Evolutionary conservation across 2,329 filamentous ascomycete species (phyloP).

Genomic region (Epichloe brachyelytri): DNA sequence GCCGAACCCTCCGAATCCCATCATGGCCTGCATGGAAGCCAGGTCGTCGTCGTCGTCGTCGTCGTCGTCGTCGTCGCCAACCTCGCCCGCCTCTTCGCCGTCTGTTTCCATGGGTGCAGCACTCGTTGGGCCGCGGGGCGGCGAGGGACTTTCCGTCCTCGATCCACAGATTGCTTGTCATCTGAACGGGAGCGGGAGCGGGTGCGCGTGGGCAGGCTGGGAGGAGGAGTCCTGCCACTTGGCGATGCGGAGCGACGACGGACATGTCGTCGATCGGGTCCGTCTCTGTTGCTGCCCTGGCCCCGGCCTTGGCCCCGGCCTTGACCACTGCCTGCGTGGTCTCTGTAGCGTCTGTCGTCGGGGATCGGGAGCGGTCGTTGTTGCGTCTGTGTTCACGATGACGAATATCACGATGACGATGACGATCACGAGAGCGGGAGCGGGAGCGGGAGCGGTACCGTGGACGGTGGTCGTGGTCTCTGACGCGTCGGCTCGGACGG

Average conservation of each 20-base stretch:
- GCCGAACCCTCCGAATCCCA: conserved; percentile 82
- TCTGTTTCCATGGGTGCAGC: conserved; percentile 19
- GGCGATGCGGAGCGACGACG: conserved; percentile 27
- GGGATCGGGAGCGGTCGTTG: conserved; percentile 16
- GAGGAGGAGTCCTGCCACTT: conserved; percentile 11
- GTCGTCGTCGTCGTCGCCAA: conserved; percentile 29
- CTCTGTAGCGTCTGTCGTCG: conserved; percentile 6
- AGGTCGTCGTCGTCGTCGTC: conserved; percentile 51
- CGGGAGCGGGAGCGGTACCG: conserved; percentile 12
- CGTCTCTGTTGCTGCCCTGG: conserved; percentile 12
- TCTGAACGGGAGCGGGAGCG: conserved; percentile 18
- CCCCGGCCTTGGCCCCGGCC: no score
- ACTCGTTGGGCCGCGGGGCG: conserved; percentile 1
- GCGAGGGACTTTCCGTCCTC: conserved; percentile 11
- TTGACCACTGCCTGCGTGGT: conserved; percentile 4
- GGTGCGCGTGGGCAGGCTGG: conserved; percentile 20
- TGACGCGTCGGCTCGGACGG: conserved; percentile 20
- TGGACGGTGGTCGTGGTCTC: conserved; percentile 17
- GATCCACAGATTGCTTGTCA: conserved; percentile 8
- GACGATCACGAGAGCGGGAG: conserved; percentile 17
- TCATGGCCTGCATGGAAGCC: conserved; percentile 65
- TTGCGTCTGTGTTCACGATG: conserved; percentile 22
- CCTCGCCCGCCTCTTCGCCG: conserved; percentile 10
- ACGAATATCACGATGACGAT: conserved; percentile 18
- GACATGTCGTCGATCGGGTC: conserved; percentile 14